Evolutionary conservation across 208 protist species (phyloP), one percentile per base, ranked within the genome.

Genomic region (Crithidia thermophila): DNA sequence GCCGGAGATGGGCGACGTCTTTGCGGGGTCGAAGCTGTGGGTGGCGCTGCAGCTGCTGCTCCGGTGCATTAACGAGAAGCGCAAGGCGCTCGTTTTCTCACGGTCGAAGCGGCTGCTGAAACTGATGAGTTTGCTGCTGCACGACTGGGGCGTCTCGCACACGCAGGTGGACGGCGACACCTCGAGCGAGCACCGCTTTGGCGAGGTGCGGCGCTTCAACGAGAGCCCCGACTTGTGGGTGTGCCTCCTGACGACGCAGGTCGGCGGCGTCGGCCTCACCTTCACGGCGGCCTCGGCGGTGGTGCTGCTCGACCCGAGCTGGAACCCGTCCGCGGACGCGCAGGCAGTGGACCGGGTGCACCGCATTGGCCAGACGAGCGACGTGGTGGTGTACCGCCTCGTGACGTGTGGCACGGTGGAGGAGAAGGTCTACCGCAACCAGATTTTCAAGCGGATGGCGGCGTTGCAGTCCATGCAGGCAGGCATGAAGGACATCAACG

Each of bases 391-490:
- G 23, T 99, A 94, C 61, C 90, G 98, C 47, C 88, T 99, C 28
- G 81, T 99, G 9, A 98, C 97, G 3, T 93, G 97, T 47, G 91
- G 89, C 14, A 98, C 98, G 13, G 94, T 99, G 27, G 98, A 99
- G 84, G 98, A 99, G 77, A 99, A 99, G 70, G 91, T 99, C 18
- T 99, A 99, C 76, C 94, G 99, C 53, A 95, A 98, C 59, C 98
- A 99, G 77, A 87, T 99, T 0, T 98, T 98, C 76, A 99, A 99
- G 68, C 82, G 88, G 36, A 93, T 89, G 75, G 87, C 90, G 9
- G 84, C 90, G 8, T 73, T 75, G 64, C 87, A 95, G 68, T 72
- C 76, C 5, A 82, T 72, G 42, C 23, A 39, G 9, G 42, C 31
- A 1, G 25, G 37, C 4, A 2, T 50, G 36, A 34, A 18, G 28